Base-by-base conservation (phyloP, 441 rosid genomes). In the Mallotus japonicus region DNA sequence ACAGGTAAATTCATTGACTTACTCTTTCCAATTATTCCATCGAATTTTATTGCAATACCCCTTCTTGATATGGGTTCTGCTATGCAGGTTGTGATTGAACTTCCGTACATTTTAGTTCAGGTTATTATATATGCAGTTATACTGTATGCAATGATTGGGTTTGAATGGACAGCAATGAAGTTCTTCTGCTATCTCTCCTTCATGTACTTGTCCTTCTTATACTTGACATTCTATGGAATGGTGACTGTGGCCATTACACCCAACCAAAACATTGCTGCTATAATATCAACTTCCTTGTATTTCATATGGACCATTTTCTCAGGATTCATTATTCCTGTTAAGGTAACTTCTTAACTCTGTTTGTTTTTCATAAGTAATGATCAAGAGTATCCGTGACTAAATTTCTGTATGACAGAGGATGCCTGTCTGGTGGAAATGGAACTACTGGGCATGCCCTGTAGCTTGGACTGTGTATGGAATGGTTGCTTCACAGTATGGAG, bases 361-460 rank as follows among this genome's bases (percentile, higher is more conserved):
- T 24, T 1, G n/a, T 4, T 20, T 16, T 5, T 2, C 16, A 37
- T 5, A 32, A 15, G 1, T 24, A 16, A 11, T 10, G 40, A 40
- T n/a, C 3, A 32, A 15, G 34, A 44, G 49, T 12, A 17, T 6
- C 7, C 8, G 8, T 54, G 17, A 37, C 15, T 16, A 49, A 59
- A 53, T 42, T 63, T 49, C 44, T 2, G 11, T 51, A 77, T 80
- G 47, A 76, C 91, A 92, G 96, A 87, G 92, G 67, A 85, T 89
- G 53, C 96, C 98, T 0, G 58, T 81, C 7, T 89, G 97, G 97
- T 92, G 96, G 96, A 90, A 83, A 75, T 92, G 98, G 97, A 86
- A 84, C 78, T 88, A 80, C 71, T 89, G 96, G 93, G 49, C 58
- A 0, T 88, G 90, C 70, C 96, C 98, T 0, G 69, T 90, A n/a